These are phyloP conservation scores for Xylaria palmicola DNA, from an alignment of 495 filamentous ascomycete species.

Conservation along the genomic window DNA sequence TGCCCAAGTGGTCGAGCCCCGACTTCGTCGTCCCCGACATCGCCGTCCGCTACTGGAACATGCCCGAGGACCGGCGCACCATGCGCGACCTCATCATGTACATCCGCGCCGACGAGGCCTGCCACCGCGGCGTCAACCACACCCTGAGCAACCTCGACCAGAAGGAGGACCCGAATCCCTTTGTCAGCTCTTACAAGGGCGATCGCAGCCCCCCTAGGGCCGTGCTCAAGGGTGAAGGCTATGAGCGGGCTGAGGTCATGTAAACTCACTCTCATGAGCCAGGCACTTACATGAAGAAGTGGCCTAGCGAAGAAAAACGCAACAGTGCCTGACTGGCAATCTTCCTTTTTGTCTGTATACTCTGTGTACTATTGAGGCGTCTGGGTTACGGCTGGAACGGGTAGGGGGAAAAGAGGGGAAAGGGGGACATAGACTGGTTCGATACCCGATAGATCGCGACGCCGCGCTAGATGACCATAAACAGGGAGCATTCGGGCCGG, in stretches of 20 bases:
- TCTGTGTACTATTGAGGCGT: background rate
- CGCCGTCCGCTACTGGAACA: conserved; percentile 85
- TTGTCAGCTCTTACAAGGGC: conserved; percentile 72
- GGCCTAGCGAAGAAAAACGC: background rate
- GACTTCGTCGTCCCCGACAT: conserved; percentile 80
- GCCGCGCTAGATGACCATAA: conserved; percentile 6
- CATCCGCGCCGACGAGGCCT: conserved; percentile 92
- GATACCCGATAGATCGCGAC: conserved; percentile 13
- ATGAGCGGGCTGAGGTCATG: conserved; percentile 81
- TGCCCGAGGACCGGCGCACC: conserved; percentile 78
- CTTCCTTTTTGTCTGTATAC: conserved; percentile 1
- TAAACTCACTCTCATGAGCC: conserved; percentile 32
- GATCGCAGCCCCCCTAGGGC: conserved; percentile 57
- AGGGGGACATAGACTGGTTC: background rate
- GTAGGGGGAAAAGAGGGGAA: background rate
- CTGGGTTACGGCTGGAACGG: background rate
- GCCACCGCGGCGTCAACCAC: conserved; percentile 96
- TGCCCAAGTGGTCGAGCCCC: conserved; percentile 72
- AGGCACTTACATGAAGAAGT: background rate
- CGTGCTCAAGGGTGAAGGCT: conserved; percentile 66
- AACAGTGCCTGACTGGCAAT: background rate
- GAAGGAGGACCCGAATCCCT: conserved; percentile 85
- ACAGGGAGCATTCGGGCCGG: conserved; percentile 6
- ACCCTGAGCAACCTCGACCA: conserved; percentile 84
- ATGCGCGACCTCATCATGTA: conserved; percentile 88